These are phyloP conservation scores for Wickerhamiella azyma DNA, from an alignment of 805 yeast species.

Conservation along the genomic window DNA sequence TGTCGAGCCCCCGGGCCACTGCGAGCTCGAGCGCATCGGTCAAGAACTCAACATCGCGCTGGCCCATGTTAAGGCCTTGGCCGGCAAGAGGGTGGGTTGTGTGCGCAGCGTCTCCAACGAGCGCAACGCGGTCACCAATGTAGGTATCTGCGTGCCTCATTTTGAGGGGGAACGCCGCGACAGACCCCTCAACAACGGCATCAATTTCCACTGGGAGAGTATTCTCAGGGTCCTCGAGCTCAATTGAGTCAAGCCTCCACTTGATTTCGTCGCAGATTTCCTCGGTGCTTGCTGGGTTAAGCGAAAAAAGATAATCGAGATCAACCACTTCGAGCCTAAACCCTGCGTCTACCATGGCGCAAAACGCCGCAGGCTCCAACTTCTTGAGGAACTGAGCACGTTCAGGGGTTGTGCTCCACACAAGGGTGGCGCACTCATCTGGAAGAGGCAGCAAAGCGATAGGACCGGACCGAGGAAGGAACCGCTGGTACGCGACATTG, in stretches of 20 bases:
- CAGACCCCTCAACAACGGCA: slow-evolving; percentile 43
- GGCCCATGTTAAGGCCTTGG: slow-evolving; percentile 97
- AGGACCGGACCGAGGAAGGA: slow-evolving; percentile 73
- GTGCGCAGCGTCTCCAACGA: slow-evolving; percentile 98
- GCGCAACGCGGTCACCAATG: slow-evolving; percentile 68
- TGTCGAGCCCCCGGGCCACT: slow-evolving; percentile 65
- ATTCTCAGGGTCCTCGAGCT: slow-evolving; percentile 38
- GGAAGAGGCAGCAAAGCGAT: slow-evolving; percentile 84
- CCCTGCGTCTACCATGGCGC: slow-evolving; percentile 70
- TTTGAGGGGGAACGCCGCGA: slow-evolving; percentile 82
- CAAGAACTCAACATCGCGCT: slow-evolving; percentile 69
- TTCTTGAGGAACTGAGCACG: slow-evolving; percentile 48
- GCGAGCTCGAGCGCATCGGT: slow-evolving; percentile 59
- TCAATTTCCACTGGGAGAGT: slow-evolving; percentile 54
- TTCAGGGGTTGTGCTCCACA: slow-evolving; percentile 82
- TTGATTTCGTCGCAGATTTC: slow-evolving; percentile 51
- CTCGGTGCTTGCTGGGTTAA: slow-evolving; percentile 25
- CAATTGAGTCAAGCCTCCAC: slow-evolving; percentile 46
- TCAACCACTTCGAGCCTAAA: slow-evolving; percentile 68
- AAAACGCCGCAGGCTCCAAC: slow-evolving; percentile 48
- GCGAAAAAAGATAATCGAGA: slow-evolving; percentile 49
- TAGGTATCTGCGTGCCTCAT: slow-evolving; percentile 86
- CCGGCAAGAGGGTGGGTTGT: slow-evolving; percentile 96
- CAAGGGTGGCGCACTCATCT: slow-evolving; percentile 73
- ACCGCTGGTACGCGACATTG: slow-evolving; percentile 83